phyloP scores from a whole-genome alignment of 1,284 basidiomycete genomes.

The Neonothopanus nambi region DNA sequence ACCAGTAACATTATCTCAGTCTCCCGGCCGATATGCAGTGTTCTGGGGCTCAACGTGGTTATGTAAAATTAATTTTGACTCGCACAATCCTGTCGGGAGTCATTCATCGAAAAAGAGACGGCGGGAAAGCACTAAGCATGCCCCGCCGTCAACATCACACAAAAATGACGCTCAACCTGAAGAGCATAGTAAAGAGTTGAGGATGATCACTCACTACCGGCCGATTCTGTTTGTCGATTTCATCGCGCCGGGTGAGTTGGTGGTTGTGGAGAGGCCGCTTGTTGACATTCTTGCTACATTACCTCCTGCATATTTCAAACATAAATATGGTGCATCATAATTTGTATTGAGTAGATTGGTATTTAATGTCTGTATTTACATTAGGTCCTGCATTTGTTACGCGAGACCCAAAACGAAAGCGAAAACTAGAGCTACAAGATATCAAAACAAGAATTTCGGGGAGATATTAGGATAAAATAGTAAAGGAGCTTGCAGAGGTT shows the following conservation, averaged over 20 bases:
- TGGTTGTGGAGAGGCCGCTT: constrained; percentile 87
- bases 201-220: constrained; percentile 80
- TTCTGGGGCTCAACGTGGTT: constrained; percentile 89
- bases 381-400: not conserved
- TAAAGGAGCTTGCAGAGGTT: not conserved
- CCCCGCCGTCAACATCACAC: constrained; percentile 12
- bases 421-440: not conserved
- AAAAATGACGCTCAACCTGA: constrained; percentile 16
- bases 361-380: not conserved
- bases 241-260: constrained; percentile 69
- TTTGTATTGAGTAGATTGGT: not conserved
- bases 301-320: constrained; percentile 84
- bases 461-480: too few species aligned
- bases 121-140: constrained; percentile 28
- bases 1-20: constrained; percentile 8
- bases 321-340: constrained; percentile 71
- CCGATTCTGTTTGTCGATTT: constrained; percentile 82
- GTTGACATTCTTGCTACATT: constrained; percentile 82
- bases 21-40: constrained; percentile 42
- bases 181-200: constrained; percentile 43
- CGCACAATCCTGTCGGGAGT: constrained; percentile 29
- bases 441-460: not conserved
- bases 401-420: not conserved
- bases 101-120: constrained; percentile 41
- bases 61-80: constrained; percentile 67